Conservation (phyloP, 2,329 filamentous ascomycete genomes). For the Colletotrichum sp. region DNA sequence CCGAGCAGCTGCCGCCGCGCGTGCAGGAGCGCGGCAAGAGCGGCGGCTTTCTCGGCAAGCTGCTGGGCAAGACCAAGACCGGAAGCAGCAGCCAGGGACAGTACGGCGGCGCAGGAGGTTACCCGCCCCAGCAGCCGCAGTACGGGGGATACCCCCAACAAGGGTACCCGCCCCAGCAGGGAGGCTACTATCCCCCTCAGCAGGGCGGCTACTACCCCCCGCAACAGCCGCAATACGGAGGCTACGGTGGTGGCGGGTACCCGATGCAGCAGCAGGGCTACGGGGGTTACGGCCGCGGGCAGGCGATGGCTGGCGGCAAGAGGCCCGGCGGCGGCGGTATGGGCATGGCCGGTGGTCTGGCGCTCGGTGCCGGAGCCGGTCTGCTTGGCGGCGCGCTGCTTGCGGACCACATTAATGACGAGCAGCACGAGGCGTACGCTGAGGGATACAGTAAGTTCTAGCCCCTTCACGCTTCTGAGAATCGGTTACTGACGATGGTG, state of each 20-base stretch:
- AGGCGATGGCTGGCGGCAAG: slow-evolving; percentile 26
- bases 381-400: slow-evolving; percentile 79
- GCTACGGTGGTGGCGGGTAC: slow-evolving; percentile 31
- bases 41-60: slow-evolving; percentile 55
- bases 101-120: slow-evolving; percentile 36
- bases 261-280: slow-evolving; percentile 32
- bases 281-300: slow-evolving; percentile 30
- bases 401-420: slow-evolving; percentile 68
- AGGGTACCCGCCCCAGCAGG: slow-evolving; percentile 34
- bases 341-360: slow-evolving; percentile 75
- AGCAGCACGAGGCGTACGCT: slow-evolving; percentile 61
- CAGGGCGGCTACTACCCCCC: slow-evolving; percentile 32
- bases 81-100: slow-evolving; percentile 30
- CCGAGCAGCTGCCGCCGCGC: slow-evolving; percentile 48
- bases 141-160: slow-evolving; percentile 29
- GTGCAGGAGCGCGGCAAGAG: slow-evolving; percentile 37
- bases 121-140: slow-evolving; percentile 21
- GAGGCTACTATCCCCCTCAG: slow-evolving; percentile 37
- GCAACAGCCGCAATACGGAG: slow-evolving; percentile 27
- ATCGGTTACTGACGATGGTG: slow-evolving; percentile 16
- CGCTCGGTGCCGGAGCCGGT: slow-evolving; percentile 81
- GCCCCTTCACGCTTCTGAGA: neutral
- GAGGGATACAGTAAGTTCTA: slow-evolving; percentile 44
- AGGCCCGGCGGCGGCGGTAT: slow-evolving; percentile 38
- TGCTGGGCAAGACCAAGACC: slow-evolving; percentile 53